These are phyloP conservation scores for Moniliella sp. DNA, from an alignment of 1,284 basidiomycete genomes.

Conservation along the genomic window DNA sequence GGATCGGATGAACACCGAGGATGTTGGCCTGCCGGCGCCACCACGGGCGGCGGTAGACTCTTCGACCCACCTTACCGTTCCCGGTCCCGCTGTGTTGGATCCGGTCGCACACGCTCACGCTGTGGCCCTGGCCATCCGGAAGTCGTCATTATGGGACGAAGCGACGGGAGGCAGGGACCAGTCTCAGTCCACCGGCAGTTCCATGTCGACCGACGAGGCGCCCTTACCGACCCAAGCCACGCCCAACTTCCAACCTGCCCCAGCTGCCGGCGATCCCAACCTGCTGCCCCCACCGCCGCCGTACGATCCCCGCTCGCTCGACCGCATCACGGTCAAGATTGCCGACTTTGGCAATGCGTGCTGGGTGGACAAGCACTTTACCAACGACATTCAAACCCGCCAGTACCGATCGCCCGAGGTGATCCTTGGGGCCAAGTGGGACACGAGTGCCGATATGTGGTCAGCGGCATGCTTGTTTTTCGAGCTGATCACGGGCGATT, in stretches of 20 bases:
- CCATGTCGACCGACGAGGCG: conserved; percentile 3
- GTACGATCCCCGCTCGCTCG: conserved; percentile 43
- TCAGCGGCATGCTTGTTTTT: conserved; percentile 74
- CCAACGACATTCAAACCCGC: no score
- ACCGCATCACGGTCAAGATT: conserved; percentile 91
- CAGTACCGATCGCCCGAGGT: conserved; percentile 94
- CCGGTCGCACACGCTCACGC: no score
- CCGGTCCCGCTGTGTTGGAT: no score
- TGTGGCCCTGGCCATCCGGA: no score
- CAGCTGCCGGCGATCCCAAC: conserved; percentile 39
- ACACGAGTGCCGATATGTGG: conserved; percentile 82
- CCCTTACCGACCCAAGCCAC: conserved; percentile 7
- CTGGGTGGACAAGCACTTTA: conserved; percentile 76
- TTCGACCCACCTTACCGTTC: no score
- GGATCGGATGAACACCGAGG: no score
- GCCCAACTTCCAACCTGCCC: conserved; percentile 31
- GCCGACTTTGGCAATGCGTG: conserved; percentile 86
- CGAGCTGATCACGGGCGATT: conserved; percentile 66
- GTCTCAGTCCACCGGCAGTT: no score
- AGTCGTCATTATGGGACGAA: no score
- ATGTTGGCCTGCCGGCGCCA: no score
- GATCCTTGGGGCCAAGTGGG: conserved; percentile 85
- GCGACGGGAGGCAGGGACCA: no score
- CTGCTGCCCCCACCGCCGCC: conserved; percentile 40
- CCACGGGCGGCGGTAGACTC: no score